Percentiles rank a stretch among this genome's conserved stretches.
These are phyloP conservation scores for Trichoderma oligosporum DNA, from an alignment of 2,329 filamentous ascomycete species.

Conservation along the genomic window DNA sequence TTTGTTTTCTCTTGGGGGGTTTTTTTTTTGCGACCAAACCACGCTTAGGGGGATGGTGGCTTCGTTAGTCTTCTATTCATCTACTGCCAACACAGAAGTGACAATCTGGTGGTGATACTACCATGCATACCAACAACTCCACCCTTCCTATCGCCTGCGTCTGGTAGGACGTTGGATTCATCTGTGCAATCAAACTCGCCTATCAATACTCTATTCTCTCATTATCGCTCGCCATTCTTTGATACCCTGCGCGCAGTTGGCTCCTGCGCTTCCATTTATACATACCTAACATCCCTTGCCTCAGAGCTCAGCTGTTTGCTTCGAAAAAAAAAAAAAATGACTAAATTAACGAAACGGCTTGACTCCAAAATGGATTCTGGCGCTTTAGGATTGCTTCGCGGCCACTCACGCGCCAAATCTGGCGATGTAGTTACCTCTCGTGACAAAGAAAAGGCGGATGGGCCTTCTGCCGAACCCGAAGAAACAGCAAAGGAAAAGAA, in stretches of 20 bases:
- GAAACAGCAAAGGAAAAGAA: conserved; percentile 8
- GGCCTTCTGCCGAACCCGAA: neutral
- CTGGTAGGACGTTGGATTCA: conserved; percentile 12
- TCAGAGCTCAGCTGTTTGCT: neutral
- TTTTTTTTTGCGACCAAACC: conserved; percentile 2
- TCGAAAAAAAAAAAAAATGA: neutral
- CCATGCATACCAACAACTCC: conserved; percentile 12
- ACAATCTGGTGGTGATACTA: conserved; percentile 6
- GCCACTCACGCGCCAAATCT: conserved; percentile 7
- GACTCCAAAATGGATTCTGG: conserved; percentile 10
- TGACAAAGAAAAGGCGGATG: conserved; percentile 1
- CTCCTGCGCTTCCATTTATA: conserved; percentile 7
- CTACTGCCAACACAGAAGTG: neutral
- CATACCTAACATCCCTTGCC: neutral
- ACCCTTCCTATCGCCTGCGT: conserved; percentile 16
- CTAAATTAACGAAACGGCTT: conserved; percentile 10
- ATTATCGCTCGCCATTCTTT: conserved; percentile 4
- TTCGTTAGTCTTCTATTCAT: neutral
- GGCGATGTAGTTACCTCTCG: neutral
- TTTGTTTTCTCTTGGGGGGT: neutral
- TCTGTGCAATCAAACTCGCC: conserved; percentile 7
- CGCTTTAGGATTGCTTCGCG: conserved; percentile 5
- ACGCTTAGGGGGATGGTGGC: conserved; percentile 1
- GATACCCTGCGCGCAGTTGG: conserved; percentile 17
- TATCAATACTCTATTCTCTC: neutral